These are phyloP conservation scores for Prunus mongolica DNA, from an alignment of 306 rosid species.

Conservation along the genomic window DNA sequence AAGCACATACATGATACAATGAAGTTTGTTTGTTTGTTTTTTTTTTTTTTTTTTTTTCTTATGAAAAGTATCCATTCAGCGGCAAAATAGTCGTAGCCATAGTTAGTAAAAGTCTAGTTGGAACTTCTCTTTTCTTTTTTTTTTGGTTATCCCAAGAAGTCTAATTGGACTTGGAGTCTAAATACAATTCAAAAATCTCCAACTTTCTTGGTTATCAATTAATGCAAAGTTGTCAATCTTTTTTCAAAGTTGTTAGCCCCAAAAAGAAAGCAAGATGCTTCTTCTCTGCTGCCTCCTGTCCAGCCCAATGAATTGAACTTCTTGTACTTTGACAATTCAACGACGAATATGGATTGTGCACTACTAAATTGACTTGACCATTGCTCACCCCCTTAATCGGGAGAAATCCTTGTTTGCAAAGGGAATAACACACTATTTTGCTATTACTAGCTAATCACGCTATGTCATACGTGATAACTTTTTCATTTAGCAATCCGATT, in stretches of 20 bases:
- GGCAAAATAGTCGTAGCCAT: not conserved
- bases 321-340: not conserved
- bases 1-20: not conserved
- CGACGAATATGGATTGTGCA: not conserved
- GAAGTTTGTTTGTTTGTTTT: not conserved
- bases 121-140: no score
- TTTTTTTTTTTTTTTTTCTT: not conserved
- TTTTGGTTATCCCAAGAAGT: not conserved
- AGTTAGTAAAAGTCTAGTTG: not conserved
- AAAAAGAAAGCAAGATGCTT: not conserved
- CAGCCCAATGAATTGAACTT: not conserved
- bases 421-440: no score
- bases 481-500: no score
- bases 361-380: not conserved
- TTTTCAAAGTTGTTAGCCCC: not conserved
- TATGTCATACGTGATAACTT: accelerated
- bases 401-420: no score
- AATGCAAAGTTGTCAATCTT: not conserved
- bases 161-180: not conserved
- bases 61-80: not conserved
- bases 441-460: accelerated
- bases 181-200: not conserved
- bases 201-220: not conserved
- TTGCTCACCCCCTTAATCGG: not conserved
- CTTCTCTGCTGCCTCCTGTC: not conserved